Evolutionary conservation across 2,329 filamentous ascomycete genomes (phyloP).

Genomic region (Aspergillus sp.): DNA sequence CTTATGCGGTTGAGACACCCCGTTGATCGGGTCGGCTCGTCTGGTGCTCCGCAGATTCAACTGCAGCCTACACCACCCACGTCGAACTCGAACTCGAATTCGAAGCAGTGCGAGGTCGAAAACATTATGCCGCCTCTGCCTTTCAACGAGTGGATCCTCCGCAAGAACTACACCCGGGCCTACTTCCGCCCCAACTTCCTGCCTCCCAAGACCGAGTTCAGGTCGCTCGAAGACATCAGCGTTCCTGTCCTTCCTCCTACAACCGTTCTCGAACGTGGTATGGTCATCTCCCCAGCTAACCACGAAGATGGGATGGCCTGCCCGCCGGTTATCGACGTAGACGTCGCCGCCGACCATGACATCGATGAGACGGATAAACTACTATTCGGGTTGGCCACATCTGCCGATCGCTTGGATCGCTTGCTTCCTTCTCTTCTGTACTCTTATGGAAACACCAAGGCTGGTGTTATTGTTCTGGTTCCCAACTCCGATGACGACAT

Average conservation of each 20-base stretch:
- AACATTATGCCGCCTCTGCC: conserved; percentile 35
- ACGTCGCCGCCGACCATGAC: conserved; percentile 40
- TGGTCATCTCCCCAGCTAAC: conserved; percentile 37
- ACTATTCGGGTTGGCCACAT: conserved; percentile 44
- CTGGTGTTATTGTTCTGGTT: conserved; percentile 41
- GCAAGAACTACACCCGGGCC: conserved; percentile 46
- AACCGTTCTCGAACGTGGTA: conserved; percentile 39
- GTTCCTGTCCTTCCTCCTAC: conserved; percentile 39
- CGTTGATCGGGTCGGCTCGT: conserved; percentile 25
- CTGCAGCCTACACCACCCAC: conserved; percentile 20
- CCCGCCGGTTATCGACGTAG: conserved; percentile 40
- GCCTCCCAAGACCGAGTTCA: conserved; percentile 37
- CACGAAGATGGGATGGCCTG: conserved; percentile 34
- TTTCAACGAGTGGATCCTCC: conserved; percentile 42
- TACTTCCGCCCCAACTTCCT: conserved; percentile 42
- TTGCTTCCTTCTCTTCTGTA: conserved; percentile 43
- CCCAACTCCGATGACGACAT: conserved; percentile 42
- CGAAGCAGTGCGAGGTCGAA: conserved; percentile 35
- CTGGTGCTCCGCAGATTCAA: conserved; percentile 22
- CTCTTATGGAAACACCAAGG: conserved; percentile 43
- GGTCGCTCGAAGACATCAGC: conserved; percentile 39
- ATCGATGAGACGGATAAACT: conserved; percentile 43
- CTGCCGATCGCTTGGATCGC: conserved; percentile 43
- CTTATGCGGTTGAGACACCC: conserved; percentile 39
- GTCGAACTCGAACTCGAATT: too few relatives aligned